phyloP scores from a whole-genome alignment of 2,329 filamentous ascomycete species.

The Diaporthe vexans region DNA sequence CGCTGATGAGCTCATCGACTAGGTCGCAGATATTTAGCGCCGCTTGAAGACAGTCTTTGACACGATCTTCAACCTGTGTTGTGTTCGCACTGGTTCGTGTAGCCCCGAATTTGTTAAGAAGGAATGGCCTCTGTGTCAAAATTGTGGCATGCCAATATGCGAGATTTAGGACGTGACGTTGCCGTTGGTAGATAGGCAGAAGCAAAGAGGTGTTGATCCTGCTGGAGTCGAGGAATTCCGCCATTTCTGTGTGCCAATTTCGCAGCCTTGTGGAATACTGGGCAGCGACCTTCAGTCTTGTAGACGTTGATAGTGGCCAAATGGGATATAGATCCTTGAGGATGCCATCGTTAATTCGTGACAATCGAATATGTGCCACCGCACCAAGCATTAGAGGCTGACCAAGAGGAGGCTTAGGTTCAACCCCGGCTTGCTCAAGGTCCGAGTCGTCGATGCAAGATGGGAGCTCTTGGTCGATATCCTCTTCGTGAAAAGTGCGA shows the following conservation, averaged over 20 bases:
- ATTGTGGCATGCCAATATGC: constrained; percentile 60
- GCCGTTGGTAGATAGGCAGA: constrained; percentile 56
- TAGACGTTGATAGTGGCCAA: constrained; percentile 49
- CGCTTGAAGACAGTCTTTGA: constrained; percentile 53
- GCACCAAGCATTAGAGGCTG: constrained; percentile 53
- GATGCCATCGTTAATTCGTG: constrained; percentile 53
- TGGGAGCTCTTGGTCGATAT: constrained; percentile 74
- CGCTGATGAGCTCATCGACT: constrained; percentile 55
- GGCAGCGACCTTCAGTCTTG: constrained; percentile 47
- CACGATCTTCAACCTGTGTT: constrained; percentile 46
- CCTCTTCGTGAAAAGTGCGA: constrained; percentile 73
- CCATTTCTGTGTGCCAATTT: constrained; percentile 53
- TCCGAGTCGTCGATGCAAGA: constrained; percentile 67
- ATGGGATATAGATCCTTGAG: constrained; percentile 54
- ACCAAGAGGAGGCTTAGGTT: constrained; percentile 26
- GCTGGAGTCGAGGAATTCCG: constrained; percentile 56
- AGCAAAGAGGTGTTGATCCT: constrained; percentile 52
- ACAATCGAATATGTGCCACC: constrained; percentile 53
- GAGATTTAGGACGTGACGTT: constrained; percentile 57
- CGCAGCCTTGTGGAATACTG: constrained; percentile 50
- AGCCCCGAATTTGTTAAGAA: constrained; percentile 53
- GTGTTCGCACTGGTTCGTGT: constrained; percentile 9
- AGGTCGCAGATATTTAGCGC: constrained; percentile 56
- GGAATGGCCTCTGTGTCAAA: constrained; percentile 55
- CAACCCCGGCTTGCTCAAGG: constrained; percentile 46